phyloP scores from a whole-genome alignment of 1,284 basidiomycete species.

The Tetrapyrgos nigripes region DNA sequence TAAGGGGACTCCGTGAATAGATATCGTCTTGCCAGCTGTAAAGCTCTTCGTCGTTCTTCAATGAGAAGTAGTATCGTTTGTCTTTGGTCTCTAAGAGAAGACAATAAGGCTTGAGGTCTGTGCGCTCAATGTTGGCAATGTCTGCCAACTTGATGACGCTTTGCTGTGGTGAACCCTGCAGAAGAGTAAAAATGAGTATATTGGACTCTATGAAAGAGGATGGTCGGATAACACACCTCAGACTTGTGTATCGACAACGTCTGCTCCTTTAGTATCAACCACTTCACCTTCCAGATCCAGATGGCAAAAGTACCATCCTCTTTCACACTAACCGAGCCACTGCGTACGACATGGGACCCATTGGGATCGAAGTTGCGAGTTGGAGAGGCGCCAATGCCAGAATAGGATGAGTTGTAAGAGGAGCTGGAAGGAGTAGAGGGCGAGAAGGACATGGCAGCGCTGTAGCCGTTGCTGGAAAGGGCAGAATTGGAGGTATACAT shows the following conservation, averaged over 20 bases:
- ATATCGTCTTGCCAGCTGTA: constrained; percentile 98
- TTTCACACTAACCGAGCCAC: constrained; percentile 82
- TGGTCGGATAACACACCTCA: constrained; percentile 66
- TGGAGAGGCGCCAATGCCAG: constrained; percentile 80
- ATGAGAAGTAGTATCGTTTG: constrained; percentile 77
- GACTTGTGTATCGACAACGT: constrained; percentile 89
- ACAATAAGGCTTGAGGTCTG: constrained; percentile 93
- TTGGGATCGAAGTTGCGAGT: constrained; percentile 56
- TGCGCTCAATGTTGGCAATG: constrained; percentile 88
- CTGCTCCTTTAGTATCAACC: constrained; percentile 87
- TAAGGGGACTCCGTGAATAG: constrained; percentile 89
- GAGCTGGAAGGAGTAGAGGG: constrained; percentile 61
- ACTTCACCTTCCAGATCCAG: constrained; percentile 94
- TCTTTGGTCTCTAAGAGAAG: constrained; percentile 87
- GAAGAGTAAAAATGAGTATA: neutral
- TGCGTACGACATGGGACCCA: constrained; percentile 52
- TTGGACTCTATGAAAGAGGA: constrained; percentile 11
- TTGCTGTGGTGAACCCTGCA: constrained; percentile 68
- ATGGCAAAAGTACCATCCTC: constrained; percentile 87
- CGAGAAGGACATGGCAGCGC: constrained; percentile 60
- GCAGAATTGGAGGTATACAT: constrained; percentile 46
- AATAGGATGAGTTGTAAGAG: constrained; percentile 65
- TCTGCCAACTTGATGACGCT: constrained; percentile 77
- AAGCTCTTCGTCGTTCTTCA: constrained; percentile 95
- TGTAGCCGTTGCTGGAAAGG: constrained; percentile 60